These are phyloP conservation scores for Crucibulum laeve DNA, from an alignment of 768 basidiomycete genomes.

Conservation along the genomic window DNA sequence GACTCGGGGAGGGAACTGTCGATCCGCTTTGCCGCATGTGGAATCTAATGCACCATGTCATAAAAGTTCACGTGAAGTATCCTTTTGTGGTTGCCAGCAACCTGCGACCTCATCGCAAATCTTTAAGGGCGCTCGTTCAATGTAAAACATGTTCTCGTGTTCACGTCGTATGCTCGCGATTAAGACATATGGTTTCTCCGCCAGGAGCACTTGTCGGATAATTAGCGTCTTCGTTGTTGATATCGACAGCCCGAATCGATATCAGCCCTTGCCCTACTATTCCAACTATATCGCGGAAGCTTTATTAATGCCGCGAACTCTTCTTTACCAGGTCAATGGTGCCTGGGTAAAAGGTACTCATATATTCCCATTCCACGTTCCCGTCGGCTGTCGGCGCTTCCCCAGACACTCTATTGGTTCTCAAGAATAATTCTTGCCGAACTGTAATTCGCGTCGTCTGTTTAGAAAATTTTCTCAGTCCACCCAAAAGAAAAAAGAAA, in stretches of 20 bases:
- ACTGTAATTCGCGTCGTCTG: no score
- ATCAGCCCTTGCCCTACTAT: constrained; percentile 5
- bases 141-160: no score
- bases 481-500: no score
- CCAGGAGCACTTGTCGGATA: not conserved
- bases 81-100: constrained; percentile 13
- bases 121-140: not conserved
- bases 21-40: constrained; percentile 32
- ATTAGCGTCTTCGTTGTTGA: not conserved
- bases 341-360: constrained; percentile 5
- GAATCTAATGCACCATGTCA: constrained; percentile 22
- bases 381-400: not conserved
- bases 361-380: not conserved
- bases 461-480: no score
- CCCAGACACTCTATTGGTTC: not conserved
- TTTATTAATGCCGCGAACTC: constrained; percentile 2
- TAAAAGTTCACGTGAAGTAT: constrained; percentile 23
- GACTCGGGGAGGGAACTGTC: constrained; percentile 23
- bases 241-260: not conserved
- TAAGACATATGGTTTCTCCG: not conserved
- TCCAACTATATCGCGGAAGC: constrained; percentile 9
- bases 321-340: constrained; percentile 11
- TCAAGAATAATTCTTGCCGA: constrained; percentile 1
- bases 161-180: no score
- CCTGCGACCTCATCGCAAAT: not conserved